phyloP scores from a whole-genome alignment of 164 flowering plant genomes.

The Aristolochia californica region DNA sequence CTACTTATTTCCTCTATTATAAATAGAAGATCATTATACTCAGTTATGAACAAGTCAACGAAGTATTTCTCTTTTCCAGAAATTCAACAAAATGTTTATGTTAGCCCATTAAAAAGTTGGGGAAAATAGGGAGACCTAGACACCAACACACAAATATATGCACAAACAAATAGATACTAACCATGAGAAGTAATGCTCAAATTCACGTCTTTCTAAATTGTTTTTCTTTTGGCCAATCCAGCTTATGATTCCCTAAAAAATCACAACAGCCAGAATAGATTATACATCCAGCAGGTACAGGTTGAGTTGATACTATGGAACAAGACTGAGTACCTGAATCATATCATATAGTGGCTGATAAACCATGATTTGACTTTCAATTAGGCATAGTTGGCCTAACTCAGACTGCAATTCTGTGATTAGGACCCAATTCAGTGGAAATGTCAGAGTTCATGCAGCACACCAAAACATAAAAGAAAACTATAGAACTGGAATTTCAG shows the following conservation, averaged over 20 bases:
- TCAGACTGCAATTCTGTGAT: conserved; percentile 65
- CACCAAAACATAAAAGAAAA: too few relatives aligned
- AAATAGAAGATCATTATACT: too few relatives aligned
- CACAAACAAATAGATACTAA: conserved; percentile 8
- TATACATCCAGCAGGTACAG: conserved; percentile 1
- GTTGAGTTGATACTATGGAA: not conserved
- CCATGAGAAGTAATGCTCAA: conserved; percentile 69
- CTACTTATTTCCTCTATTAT: too few relatives aligned
- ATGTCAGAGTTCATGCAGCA: too few relatives aligned
- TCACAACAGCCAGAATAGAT: conserved; percentile 1
- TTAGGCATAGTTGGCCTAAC: conserved; percentile 48
- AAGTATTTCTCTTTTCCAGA: too few relatives aligned
- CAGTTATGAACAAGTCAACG: too few relatives aligned
- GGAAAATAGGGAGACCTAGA: too few relatives aligned
- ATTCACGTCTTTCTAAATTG: conserved; percentile 54
- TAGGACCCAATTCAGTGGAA: conserved; percentile 5
- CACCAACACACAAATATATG: too few relatives aligned
- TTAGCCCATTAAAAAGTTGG: too few relatives aligned
- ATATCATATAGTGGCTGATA: conserved; percentile 76
- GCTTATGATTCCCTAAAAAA: conserved; percentile 51
- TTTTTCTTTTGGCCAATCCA: conserved; percentile 60
- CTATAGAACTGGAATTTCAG: too few relatives aligned
- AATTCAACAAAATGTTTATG: too few relatives aligned
- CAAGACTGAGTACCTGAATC: conserved; percentile 42
- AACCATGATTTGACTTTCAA: conserved; percentile 20